Evolutionary conservation across 495 filamentous ascomycete genomes (phyloP), one percentile per base, ranked within the genome.

Genomic region (Cercophora samala): DNA sequence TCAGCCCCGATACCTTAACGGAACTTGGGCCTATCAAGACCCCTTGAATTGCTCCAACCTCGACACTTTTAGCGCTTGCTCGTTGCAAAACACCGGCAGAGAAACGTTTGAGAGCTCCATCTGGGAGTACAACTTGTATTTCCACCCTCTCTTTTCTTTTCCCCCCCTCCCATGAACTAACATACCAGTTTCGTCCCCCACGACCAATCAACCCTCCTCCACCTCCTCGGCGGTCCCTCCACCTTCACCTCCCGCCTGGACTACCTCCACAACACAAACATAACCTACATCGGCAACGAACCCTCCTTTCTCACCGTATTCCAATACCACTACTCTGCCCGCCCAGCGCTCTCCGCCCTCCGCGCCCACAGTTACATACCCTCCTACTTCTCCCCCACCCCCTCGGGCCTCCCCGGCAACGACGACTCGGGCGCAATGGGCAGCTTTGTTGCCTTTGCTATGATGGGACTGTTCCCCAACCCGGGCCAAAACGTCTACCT

Each of bases 381-480:
- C 0, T 80, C 83, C 0, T 86, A 80, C 71, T 91, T 90, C 75
- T 81, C 85, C 55, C 84, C 87, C 0, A 86, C 87, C 0, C 74
- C 82, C 2, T 75, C 75, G 24, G 89, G 89, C 17, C 83, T 91
- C 11, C 89, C 90, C 0, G 89, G 89, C 0, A 92, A 91, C 72
- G 89, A 92, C 64, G 89, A 91, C 71, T 85, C 82, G 58, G 89
- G 89, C 5, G 88, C 89, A 0, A 90, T 91, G 88, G 90, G 89
- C 15, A 84, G 86, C 4, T 92, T 91, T 67, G 77, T 87, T 1
- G 88, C 86, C 1, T 84, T 91, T 21, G 82, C 85, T 60, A 91
- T 90, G 88, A 84, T 91, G 73, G 90, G 90, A 3, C 74, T 92
- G 0, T 93, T 90, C 76, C 90, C 90, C 0, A 88, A 90, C 24